Percentiles rank a stretch among this genome's conserved stretches.
Evolutionary conservation across 2,329 filamentous ascomycete genomes (phyloP).

Genomic region (Verticillium longisporum): DNA sequence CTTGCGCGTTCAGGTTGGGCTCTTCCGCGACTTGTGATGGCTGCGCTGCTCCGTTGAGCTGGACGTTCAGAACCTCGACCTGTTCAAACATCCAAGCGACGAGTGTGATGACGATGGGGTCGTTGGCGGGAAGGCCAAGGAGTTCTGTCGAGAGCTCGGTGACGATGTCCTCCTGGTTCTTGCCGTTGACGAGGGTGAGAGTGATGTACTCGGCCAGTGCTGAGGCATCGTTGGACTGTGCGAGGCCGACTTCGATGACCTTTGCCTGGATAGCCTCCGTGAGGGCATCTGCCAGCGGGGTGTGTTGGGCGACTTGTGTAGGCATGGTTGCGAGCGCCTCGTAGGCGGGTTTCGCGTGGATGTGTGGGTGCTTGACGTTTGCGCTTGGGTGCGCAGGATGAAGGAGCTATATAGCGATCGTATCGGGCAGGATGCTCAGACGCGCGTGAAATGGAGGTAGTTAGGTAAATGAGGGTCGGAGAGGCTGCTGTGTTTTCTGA

Average conservation of each 20-base stretch:
- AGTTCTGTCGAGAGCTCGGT: conserved; percentile 83
- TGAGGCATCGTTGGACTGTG: conserved; percentile 67
- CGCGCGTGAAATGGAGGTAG: background rate
- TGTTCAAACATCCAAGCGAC: conserved; percentile 91
- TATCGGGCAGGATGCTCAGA: background rate
- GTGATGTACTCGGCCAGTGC: conserved; percentile 94
- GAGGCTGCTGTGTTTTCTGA: background rate
- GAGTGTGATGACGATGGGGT: conserved; percentile 76
- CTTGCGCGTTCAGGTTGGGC: conserved; percentile 24
- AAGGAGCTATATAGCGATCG: background rate
- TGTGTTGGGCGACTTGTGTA: conserved; percentile 67
- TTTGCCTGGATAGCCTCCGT: conserved; percentile 76
- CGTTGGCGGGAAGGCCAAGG: conserved; percentile 73
- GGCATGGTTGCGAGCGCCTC: conserved; percentile 52
- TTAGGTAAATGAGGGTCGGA: background rate
- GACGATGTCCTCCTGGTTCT: conserved; percentile 84
- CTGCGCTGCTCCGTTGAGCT: conserved; percentile 45
- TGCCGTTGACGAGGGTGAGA: conserved; percentile 93
- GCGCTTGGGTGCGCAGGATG: background rate
- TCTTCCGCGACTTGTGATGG: conserved; percentile 10
- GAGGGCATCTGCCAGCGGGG: conserved; percentile 78
- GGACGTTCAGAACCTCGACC: conserved; percentile 60
- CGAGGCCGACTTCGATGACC: conserved; percentile 90
- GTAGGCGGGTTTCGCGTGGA: background rate
- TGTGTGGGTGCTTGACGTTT: background rate